phyloP scores from a whole-genome alignment of 495 filamentous ascomycete genomes.

The Cladorrhinum samala region DNA sequence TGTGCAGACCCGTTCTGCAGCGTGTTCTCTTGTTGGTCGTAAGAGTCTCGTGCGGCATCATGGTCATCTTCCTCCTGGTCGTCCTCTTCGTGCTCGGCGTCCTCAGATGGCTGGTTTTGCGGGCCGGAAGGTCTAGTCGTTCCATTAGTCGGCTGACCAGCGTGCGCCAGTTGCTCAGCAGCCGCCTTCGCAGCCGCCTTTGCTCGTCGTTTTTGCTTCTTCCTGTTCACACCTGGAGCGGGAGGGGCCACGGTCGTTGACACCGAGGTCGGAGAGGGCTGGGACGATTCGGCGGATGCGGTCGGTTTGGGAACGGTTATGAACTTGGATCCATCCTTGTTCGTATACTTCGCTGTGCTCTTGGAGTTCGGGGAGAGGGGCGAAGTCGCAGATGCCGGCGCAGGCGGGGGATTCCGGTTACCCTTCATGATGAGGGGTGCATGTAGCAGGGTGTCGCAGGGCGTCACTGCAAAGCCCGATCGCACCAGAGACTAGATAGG shows the following conservation, averaged over 20 bases:
- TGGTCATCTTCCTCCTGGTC: conserved; percentile 25
- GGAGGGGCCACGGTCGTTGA: conserved; percentile 27
- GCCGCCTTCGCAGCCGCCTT: conserved; percentile 72
- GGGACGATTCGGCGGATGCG: conserved; percentile 45
- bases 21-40: conserved; percentile 1
- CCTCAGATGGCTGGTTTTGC: conserved; percentile 22
- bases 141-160: conserved; percentile 30
- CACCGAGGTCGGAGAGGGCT: conserved; percentile 40
- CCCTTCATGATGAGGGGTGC: conserved; percentile 44
- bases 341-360: conserved; percentile 51
- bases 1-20: conserved; percentile 12
- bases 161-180: conserved; percentile 34
- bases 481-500: conserved; percentile 4
- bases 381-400: conserved; percentile 28
- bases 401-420: conserved; percentile 40
- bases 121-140: conserved; percentile 33
- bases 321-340: conserved; percentile 63
- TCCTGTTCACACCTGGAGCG: conserved; percentile 63
- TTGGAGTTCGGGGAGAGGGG: conserved; percentile 37
- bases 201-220: conserved; percentile 82
- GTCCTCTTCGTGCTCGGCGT: conserved; percentile 23
- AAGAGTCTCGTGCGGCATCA: not conserved
- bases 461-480: conserved; percentile 3
- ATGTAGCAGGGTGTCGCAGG: conserved; percentile 20
- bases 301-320: conserved; percentile 58